Conservation (phyloP, 352 stramenopile genomes). For the Lagenidium sp. region DNA sequence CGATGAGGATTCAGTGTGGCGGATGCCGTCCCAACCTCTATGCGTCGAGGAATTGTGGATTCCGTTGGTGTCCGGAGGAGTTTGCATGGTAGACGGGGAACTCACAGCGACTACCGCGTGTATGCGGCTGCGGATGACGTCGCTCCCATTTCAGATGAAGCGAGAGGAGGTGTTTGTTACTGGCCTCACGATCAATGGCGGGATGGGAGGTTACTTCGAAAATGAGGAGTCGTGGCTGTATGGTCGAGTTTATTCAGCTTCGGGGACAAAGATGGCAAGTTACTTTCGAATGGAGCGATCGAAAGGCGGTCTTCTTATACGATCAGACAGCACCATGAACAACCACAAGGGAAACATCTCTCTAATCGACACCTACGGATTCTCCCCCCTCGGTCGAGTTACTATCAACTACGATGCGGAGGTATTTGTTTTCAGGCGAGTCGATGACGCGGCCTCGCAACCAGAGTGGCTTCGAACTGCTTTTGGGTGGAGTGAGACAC, state of each 20-base stretch:
- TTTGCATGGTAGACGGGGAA: constrained; percentile 13
- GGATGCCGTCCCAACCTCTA: constrained; percentile 50
- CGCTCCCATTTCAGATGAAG: constrained; percentile 66
- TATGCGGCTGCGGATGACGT: constrained; percentile 65
- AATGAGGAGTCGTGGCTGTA: constrained; percentile 50
- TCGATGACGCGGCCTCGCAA: constrained; percentile 37
- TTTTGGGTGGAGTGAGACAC: constrained; percentile 48
- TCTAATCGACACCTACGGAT: constrained; percentile 34
- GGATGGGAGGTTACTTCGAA: constrained; percentile 68
- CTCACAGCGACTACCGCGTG: constrained; percentile 26
- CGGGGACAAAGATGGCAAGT: constrained; percentile 49
- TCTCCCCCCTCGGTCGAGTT: constrained; percentile 48
- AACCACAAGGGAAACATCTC: constrained; percentile 71
- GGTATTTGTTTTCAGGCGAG: constrained; percentile 61
- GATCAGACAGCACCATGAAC: constrained; percentile 52
- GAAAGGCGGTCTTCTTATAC: constrained; percentile 53
- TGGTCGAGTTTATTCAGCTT: constrained; percentile 56
- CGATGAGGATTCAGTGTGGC: constrained; percentile 51
- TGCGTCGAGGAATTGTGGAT: constrained; percentile 78
- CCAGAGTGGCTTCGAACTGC: constrained; percentile 57
- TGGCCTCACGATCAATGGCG: constrained; percentile 35
- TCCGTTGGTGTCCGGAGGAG: constrained; percentile 26
- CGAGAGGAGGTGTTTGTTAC: constrained; percentile 50
- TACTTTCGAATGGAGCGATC: constrained; percentile 77
- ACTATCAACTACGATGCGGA: constrained; percentile 71